Evolutionary conservation across 2,329 filamentous ascomycete species (phyloP).

Genomic region (Cryphonectria japonica): DNA sequence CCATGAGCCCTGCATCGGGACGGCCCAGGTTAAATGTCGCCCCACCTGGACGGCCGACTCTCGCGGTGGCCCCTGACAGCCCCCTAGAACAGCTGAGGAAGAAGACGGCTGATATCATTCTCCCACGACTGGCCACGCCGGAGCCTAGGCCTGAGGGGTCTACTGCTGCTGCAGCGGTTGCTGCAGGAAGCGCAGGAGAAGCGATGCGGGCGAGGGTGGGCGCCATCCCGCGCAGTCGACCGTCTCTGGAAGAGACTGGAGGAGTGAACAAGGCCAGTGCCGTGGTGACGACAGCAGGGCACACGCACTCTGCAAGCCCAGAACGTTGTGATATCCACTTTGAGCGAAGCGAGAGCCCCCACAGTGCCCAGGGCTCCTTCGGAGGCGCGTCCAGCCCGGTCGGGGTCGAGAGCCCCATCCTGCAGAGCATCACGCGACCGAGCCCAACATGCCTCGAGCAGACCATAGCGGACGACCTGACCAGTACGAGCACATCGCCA

Average conservation of each 20-base stretch:
- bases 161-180: too few species aligned
- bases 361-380: background rate
- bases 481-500: slow-evolving; percentile 18
- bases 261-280: slow-evolving; percentile 3
- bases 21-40: slow-evolving; percentile 3
- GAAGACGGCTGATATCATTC: background rate
- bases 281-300: background rate
- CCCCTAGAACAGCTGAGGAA: slow-evolving; percentile 5
- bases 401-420: slow-evolving; percentile 23
- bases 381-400: slow-evolving; percentile 1
- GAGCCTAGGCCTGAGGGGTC: background rate
- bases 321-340: slow-evolving; percentile 16
- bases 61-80: slow-evolving; percentile 15
- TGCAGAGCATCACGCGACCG: slow-evolving; percentile 11
- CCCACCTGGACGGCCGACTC: slow-evolving; percentile 2
- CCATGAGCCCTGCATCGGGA: slow-evolving; percentile 9
- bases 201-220: slow-evolving; percentile 7
- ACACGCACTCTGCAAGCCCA: slow-evolving; percentile 9
- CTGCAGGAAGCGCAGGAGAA: too few species aligned
- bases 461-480: slow-evolving; percentile 3
- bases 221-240: slow-evolving; percentile 8
- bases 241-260: slow-evolving; percentile 19
- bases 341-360: slow-evolving; percentile 8
- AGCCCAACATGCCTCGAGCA: slow-evolving; percentile 4
- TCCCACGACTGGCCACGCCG: background rate